phyloP scores from a whole-genome alignment of 805 yeast species.

The Kodamaea lidongshanica region DNA sequence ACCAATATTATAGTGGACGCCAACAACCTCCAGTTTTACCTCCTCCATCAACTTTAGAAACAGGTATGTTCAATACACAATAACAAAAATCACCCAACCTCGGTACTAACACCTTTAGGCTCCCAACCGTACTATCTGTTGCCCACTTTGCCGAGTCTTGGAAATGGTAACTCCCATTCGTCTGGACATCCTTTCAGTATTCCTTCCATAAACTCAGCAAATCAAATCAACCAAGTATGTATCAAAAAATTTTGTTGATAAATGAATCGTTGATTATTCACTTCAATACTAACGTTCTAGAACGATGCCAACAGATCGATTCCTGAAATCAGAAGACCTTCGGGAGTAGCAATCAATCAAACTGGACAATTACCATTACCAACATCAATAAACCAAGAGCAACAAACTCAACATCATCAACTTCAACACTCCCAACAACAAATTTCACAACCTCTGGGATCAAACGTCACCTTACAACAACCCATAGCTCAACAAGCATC shows the following conservation, averaged over 20 bases:
- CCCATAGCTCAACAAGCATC: slow-evolving; percentile 13
- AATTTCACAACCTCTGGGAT: slow-evolving; percentile 10
- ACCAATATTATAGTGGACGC: slow-evolving; percentile 33
- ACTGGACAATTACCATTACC: slow-evolving; percentile 24
- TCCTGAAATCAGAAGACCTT: slow-evolving; percentile 22
- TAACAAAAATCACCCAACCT: neutral
- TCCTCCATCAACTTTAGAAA: slow-evolving; percentile 50
- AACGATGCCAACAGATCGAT: slow-evolving; percentile 17
- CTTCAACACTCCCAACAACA: slow-evolving; percentile 9
- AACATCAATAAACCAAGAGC: slow-evolving; percentile 19
- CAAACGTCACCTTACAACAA: slow-evolving; percentile 10
- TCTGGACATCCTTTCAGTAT: slow-evolving; percentile 44
- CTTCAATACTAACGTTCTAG: slow-evolving; percentile 12
- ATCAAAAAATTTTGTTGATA: slow-evolving; percentile 2
- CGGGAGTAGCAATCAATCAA: slow-evolving; percentile 15
- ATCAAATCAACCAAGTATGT: slow-evolving; percentile 19
- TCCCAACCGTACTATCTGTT: slow-evolving; percentile 44
- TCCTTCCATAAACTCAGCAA: slow-evolving; percentile 39
- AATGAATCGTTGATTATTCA: neutral
- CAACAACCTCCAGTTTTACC: slow-evolving; percentile 57
- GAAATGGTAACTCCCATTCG: slow-evolving; percentile 32
- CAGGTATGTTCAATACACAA: slow-evolving; percentile 44
- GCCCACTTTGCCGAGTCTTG: slow-evolving; percentile 47
- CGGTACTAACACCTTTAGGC: slow-evolving; percentile 17
- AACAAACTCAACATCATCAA: slow-evolving; percentile 13